phyloP scores from a whole-genome alignment of 768 basidiomycete species.

The Pleurotus ostreatus region DNA sequence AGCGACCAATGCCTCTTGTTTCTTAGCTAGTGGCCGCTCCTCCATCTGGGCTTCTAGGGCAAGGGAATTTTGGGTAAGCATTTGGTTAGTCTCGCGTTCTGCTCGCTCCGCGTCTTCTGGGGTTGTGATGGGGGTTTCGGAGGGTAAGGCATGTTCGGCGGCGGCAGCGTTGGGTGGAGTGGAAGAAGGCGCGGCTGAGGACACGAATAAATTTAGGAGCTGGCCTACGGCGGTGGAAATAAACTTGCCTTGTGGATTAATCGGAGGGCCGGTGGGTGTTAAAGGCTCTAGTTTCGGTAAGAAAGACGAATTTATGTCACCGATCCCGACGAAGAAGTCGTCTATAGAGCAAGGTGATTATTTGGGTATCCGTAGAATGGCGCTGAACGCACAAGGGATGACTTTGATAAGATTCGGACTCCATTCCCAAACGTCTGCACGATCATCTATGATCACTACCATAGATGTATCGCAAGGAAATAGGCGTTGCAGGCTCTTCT shows the following conservation, averaged over 20 bases:
- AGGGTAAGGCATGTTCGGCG: slow-evolving; percentile 17
- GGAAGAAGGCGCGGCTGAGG: neutral
- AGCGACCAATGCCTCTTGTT: slow-evolving; percentile 71
- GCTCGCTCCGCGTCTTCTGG: slow-evolving; percentile 40
- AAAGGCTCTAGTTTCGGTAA: slow-evolving; percentile 73
- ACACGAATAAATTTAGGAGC: neutral
- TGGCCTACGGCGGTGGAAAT: neutral
- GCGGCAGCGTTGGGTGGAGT: slow-evolving; percentile 10
- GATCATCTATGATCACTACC: slow-evolving; percentile 99
- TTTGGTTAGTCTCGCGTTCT: slow-evolving; percentile 45
- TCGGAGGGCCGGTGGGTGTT: slow-evolving; percentile 29
- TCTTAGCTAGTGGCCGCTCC: slow-evolving; percentile 82
- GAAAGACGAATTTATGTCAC: slow-evolving; percentile 96
- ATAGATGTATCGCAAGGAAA: slow-evolving; percentile 98
- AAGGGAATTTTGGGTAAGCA: slow-evolving; percentile 67
- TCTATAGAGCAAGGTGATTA: slow-evolving; percentile 42
- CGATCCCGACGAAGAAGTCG: slow-evolving; percentile 97
- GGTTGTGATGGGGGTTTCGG: slow-evolving; percentile 19
- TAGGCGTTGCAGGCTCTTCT: slow-evolving; percentile 86
- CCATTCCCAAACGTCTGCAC: slow-evolving; percentile 98
- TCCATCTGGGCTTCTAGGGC: slow-evolving; percentile 83
- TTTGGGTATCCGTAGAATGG: neutral
- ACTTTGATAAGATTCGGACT: slow-evolving; percentile 96
- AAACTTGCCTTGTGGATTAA: slow-evolving; percentile 17
- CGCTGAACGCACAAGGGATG: slow-evolving; percentile 73